Conservation (phyloP, 305 asterid genomes). For the Solanum aculeatissimum region DNA sequence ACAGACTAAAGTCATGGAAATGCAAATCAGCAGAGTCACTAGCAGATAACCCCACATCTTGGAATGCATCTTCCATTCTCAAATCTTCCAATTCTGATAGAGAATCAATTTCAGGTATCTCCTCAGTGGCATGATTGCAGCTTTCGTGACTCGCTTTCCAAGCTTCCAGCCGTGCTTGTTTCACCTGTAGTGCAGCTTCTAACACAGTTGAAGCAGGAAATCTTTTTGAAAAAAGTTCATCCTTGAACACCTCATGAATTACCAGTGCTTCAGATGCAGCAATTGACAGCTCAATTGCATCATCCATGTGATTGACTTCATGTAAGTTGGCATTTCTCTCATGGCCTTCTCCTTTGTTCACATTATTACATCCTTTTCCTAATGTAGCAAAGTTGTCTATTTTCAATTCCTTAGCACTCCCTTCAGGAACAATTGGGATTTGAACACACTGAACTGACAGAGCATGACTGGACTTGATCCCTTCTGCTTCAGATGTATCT, state of each 20-base stretch:
- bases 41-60: slow-evolving; percentile 41
- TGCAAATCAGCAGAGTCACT: slow-evolving; percentile 13
- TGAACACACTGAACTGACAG: slow-evolving; percentile 15
- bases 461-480: slow-evolving; percentile 3
- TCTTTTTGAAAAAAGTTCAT: slow-evolving; percentile 22
- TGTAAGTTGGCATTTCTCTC: slow-evolving; percentile 18
- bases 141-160: slow-evolving; percentile 13
- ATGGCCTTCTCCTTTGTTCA: slow-evolving; percentile 16
- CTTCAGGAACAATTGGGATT: slow-evolving; percentile 13
- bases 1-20: slow-evolving; percentile 24
- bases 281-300: slow-evolving; percentile 55
- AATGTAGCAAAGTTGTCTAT: slow-evolving; percentile 8
- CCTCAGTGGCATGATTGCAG: slow-evolving; percentile 9
- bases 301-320: slow-evolving; percentile 23
- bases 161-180: slow-evolving; percentile 59
- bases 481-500: slow-evolving; percentile 21
- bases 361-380: slow-evolving; percentile 14
- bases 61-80: slow-evolving; percentile 52
- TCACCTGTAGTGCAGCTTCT: slow-evolving; percentile 73
- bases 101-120: slow-evolving; percentile 23
- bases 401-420: slow-evolving; percentile 12
- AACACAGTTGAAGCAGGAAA: slow-evolving; percentile 52
- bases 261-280: slow-evolving; percentile 86
- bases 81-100: slow-evolving; percentile 57
- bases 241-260: slow-evolving; percentile 43